Evolutionary conservation across 768 basidiomycete genomes (phyloP), one percentile per base, ranked within the genome.

Genomic region (Asterophora lycoperdoides): DNA sequence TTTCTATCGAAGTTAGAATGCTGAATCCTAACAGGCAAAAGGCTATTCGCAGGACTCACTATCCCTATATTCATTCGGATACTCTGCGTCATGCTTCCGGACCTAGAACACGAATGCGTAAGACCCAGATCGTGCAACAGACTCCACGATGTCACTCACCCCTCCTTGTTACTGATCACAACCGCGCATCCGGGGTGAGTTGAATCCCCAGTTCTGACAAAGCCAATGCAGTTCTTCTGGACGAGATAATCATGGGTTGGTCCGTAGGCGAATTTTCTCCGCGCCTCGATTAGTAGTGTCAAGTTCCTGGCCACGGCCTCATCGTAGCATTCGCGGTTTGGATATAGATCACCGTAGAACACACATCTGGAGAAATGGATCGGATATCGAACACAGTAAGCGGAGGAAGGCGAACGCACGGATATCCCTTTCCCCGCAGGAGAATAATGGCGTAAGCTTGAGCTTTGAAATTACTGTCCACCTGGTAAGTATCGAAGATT

Each of bases 311-410:
- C 74, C 7, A 75, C 72, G 13, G 62, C 60, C 51, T 74, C 74
- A 53, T 83, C 73, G 59, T 80, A 87, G 52, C 83, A 81, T 62
- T 86, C 84, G 35, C 66, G 56, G 56, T 88, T 86, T 0, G 81
- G 84, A 57, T 88, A 89, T 13, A 91, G 59, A 63, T 92, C 89
- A 5, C 88, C 89, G 53, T 90, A 91, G 64, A 91, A 93, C n/a
- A 90, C 80, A 56, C 89, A 93, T 34, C 89, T 92, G 45, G 26
- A 49, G 14, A 44, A n/a, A 29, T 28, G 1, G 14, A 49, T 38
- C 37, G 41, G 23, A 28, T 10, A 26, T 30, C 37, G 33, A 28
- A 17, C 14, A 20, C 36, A 30, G 34, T 17, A 26, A 37, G 35
- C 40, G 48, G 49, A 18, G 14, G 35, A 17, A 8, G 42, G 29